Base-by-base conservation (phyloP, 2,329 filamentous ascomycete genomes). In the Hypomyces rosellus region DNA sequence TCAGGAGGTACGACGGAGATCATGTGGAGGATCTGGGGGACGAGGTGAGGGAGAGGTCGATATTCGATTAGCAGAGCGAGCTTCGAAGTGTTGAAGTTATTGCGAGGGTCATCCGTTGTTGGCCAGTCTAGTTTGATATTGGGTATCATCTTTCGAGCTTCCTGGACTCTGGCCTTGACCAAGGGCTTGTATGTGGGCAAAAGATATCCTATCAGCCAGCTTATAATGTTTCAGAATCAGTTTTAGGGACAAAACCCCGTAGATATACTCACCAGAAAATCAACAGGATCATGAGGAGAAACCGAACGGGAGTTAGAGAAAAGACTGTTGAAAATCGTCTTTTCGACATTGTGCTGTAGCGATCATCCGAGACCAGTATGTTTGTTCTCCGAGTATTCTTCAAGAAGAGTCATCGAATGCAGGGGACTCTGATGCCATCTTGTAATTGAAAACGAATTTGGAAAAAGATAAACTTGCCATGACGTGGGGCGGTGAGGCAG, bases 51-150 rank as follows among this genome's bases (percentile, higher is more conserved):
- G 34, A 71, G 67, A 1, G 72, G 59, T 1, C 78, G 73, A 61
- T 74, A 73, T 61, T 81, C 78, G 53, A 82, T 73, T n/a, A 82
- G 68, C 9, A 82, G 70, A 30, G 76, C 78, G 36, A 81, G 69
- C 60, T 80, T 80, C 51, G 69, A 73, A 45, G 68, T 65, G 57
- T 80, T 77, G 46, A 68, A 75, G 13, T 62, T 65, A 14, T 61
- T 54, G 30, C 63, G 64, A 6, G 67, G 65, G 54, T 69, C 62
- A 18, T 55, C 54, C 16, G 56, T 54, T 1, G 61, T 54, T 34
- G 58, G 55, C 71, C 70, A 73, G 57, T 71, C 68, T 45, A 73
- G 62, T 50, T 69, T 69, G 56, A 74, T 62, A 39, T 57, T 58
- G 9, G 69, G 69, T 1, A 71, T 68, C 54, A 65, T 69, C 50